Base-by-base conservation (phyloP, 768 basidiomycete species). In the Lentinula detonsa region DNA sequence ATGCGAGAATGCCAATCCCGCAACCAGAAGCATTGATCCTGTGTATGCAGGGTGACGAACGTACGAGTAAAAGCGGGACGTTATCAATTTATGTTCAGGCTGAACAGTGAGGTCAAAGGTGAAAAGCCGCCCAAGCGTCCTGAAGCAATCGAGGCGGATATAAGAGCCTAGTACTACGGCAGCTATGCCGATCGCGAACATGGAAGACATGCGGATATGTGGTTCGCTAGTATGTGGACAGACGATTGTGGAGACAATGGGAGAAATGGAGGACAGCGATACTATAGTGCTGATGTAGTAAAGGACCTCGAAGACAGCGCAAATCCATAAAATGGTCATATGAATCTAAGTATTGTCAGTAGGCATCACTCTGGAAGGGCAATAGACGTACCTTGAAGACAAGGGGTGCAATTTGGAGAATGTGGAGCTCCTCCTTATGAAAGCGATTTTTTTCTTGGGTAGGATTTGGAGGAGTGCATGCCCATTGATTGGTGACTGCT, bases 31-130 rank as follows among this genome's bases (percentile, higher is more conserved):
- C 61, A 84, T 65, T 1, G 81, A 80, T n/a, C 83, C 82, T 0
- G 80, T 78, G 67, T 83, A 84, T 0, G 81, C 76, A 16, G 83
- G 83, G 69, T 85, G 83, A 6, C 83, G 79, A 57, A 84, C 83
- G 60, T 78, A 77, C 5, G 69, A 61, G 66, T 85, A 85, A 61
- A 75, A 79, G 18, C 81, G 77, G n/a, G 69, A 67, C 2, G 81
- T 83, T 63, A 85, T 71, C 49, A 85, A 75, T 52, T 69, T 75
- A 70, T 85, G 84, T 35, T 72, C 68, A 1, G 82, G 81, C 59
- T 79, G 81, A 45, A 85, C 68, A 50, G 82, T 82, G 52, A 85
- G 75, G 65, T 84, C 83, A 67, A 84, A 85, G 0, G 84, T 85
- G 73, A 85, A 85, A 59, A 84, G 70, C 1, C 74, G 67, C 2